Percentiles rank a stretch among this genome's conserved stretches.
These are phyloP conservation scores for Citrullus amarus DNA, from an alignment of 306 rosid genomes.

Conservation along the genomic window DNA sequence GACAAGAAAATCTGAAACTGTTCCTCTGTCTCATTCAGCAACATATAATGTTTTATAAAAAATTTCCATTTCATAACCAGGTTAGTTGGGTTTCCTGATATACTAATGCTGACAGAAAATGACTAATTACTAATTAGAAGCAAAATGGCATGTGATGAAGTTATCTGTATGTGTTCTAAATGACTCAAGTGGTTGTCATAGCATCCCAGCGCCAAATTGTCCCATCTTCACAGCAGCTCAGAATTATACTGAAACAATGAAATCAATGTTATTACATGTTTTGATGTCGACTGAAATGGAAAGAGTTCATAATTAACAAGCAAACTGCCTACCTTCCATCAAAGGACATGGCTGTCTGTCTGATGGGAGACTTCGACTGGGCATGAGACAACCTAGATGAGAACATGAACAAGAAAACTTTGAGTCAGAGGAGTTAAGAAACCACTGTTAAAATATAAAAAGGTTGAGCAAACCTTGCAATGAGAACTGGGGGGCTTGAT, in stretches of 20 bases:
- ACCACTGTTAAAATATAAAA: neutral
- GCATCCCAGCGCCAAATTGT: slow-evolving; percentile 99
- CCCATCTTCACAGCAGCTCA: slow-evolving; percentile 89
- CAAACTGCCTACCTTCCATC: slow-evolving; percentile 89
- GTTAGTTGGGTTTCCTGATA: neutral
- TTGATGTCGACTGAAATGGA: neutral
- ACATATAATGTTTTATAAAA: neutral
- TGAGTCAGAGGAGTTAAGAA: neutral
- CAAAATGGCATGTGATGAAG: neutral
- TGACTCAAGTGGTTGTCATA: neutral
- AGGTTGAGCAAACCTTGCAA: slow-evolving; percentile 41
- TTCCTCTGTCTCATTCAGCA: neutral
- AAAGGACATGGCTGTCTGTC: slow-evolving; percentile 85
- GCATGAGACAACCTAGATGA: slow-evolving; percentile 57
- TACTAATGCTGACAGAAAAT: neutral
- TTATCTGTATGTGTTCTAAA: neutral
- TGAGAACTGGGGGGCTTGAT: slow-evolving; percentile 76
- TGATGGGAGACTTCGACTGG: slow-evolving; percentile 76
- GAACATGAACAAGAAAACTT: slow-evolving; percentile 5
- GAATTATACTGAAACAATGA: slow-evolving; percentile 55
- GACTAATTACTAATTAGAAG: neutral
- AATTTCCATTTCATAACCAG: neutral
- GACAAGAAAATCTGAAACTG: neutral
- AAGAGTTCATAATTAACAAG: neutral
- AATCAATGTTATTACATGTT: neutral